Conservation (phyloP, 1,139 yeast species). For the Protomyces gravidus region DNA sequence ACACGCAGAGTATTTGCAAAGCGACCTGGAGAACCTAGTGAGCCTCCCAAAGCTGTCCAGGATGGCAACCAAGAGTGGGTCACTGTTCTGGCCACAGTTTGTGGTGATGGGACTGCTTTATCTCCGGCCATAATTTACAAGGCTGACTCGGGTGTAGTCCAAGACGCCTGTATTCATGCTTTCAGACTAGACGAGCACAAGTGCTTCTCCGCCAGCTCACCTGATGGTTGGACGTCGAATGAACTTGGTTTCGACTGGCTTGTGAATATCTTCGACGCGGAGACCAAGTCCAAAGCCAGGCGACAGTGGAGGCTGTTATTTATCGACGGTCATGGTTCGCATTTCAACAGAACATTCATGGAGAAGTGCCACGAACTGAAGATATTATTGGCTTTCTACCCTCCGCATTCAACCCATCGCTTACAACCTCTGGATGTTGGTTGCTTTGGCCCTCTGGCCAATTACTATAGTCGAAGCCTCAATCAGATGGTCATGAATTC, state of each 20-base stretch:
- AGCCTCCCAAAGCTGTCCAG: not conserved
- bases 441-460: not conserved
- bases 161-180: not conserved
- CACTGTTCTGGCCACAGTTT: not conserved
- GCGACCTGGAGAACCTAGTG: not conserved
- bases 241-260: not conserved
- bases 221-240: not conserved
- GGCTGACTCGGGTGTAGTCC: not conserved
- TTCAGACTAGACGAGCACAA: not conserved
- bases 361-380: not conserved
- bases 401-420: not conserved
- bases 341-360: not conserved
- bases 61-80: not conserved
- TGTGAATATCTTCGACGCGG: not conserved
- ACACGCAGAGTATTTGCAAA: not conserved
- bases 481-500: not conserved
- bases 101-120: not conserved
- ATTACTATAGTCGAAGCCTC: not conserved
- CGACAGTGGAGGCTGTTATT: not conserved
- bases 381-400: not conserved
- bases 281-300: not conserved
- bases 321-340: not conserved
- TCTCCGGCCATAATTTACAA: not conserved
- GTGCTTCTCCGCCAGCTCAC: not conserved
- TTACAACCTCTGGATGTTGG: not conserved